Conservation (phyloP, 1,139 yeast species). For the Yamadazyma diddensiae region DNA sequence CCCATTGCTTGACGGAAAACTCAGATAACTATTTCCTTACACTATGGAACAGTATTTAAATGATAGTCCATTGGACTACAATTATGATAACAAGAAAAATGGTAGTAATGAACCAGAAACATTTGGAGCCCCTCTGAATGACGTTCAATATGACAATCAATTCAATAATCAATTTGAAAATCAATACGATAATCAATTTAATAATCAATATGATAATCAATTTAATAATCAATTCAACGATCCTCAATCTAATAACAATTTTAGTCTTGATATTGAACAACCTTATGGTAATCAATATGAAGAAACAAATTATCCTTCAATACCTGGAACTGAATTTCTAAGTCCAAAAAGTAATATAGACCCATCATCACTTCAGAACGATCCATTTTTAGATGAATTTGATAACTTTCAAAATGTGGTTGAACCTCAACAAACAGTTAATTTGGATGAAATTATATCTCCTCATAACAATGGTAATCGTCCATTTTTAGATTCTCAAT, state of each 20-base stretch:
- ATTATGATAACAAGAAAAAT: conserved; percentile 2
- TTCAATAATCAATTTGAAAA: no score
- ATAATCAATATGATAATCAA: neutral
- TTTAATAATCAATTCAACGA: neutral
- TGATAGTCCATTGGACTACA: conserved; percentile 34
- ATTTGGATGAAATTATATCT: conserved; percentile 37
- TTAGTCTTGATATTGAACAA: conserved; percentile 15
- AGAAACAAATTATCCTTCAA: conserved; percentile 12
- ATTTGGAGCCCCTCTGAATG: no score
- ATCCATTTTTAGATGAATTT: conserved; percentile 37
- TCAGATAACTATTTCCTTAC: no score
- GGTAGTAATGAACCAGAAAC: no score
- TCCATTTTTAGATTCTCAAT: conserved; percentile 35
- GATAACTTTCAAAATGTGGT: conserved; percentile 17
- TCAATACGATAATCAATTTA: no score
- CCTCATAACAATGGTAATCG: conserved; percentile 21
- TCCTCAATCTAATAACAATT: conserved; percentile 5
- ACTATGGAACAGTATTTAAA: conserved; percentile 37
- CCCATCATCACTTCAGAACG: conserved; percentile 21
- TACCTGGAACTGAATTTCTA: conserved; percentile 16
- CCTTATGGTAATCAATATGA: conserved; percentile 13
- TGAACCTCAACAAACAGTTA: conserved; percentile 19
- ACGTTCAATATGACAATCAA: neutral
- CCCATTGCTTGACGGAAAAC: neutral
- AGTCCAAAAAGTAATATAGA: conserved; percentile 13